Conservation (phyloP, 129 eudicot genomes). For the Flaveria ramosissima region DNA sequence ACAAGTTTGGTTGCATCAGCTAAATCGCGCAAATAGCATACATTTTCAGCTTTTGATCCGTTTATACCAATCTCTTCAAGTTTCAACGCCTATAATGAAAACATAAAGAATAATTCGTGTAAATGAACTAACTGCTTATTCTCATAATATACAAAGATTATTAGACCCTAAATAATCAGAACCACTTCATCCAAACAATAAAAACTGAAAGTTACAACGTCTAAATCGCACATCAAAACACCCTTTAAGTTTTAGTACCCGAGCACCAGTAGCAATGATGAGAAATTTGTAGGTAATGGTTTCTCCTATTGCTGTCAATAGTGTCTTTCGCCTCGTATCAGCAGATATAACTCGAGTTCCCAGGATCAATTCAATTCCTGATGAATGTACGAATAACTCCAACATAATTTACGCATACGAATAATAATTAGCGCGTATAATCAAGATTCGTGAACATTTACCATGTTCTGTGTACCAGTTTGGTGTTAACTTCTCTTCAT, state of each 20-base stretch:
- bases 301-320: slow-evolving; percentile 76
- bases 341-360: slow-evolving; percentile 78
- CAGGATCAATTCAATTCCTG: slow-evolving; percentile 82
- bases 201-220: too few relatives aligned
- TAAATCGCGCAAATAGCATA: slow-evolving; percentile 85
- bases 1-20: slow-evolving; percentile 86
- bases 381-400: neutral
- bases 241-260: slow-evolving; percentile 54
- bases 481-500: slow-evolving; percentile 82
- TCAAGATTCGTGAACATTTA: slow-evolving; percentile 27
- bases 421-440: neutral
- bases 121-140: neutral
- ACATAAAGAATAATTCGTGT: slow-evolving; percentile 5
- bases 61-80: slow-evolving; percentile 91
- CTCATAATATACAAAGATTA: too few relatives aligned
- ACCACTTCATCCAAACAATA: too few relatives aligned
- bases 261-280: slow-evolving; percentile 95
- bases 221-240: neutral
- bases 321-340: slow-evolving; percentile 72
- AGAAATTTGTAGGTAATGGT: slow-evolving; percentile 79
- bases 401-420: neutral
- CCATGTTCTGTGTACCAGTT: slow-evolving; percentile 90
- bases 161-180: too few relatives aligned
- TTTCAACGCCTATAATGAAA: slow-evolving; percentile 64
- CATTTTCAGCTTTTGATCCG: slow-evolving; percentile 85